phyloP scores from a whole-genome alignment of 345 rosid genomes.

The Stellera chamaejasme region DNA sequence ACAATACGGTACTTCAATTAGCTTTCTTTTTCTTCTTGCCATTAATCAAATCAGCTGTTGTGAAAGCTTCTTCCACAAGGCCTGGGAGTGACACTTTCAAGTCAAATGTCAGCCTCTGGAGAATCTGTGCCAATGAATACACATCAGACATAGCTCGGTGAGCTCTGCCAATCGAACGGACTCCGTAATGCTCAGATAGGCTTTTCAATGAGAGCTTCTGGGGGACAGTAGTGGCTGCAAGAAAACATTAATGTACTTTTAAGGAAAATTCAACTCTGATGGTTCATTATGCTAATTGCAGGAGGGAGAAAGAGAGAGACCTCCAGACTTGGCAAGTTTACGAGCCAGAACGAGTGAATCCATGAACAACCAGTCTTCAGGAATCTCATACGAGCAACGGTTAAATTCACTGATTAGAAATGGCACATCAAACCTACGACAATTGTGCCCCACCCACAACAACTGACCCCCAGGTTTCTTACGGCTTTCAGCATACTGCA shows the following conservation, averaged over 20 bases:
- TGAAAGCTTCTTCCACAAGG: constrained; percentile 39
- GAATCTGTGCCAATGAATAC: constrained; percentile 39
- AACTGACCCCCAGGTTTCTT: constrained; percentile 70
- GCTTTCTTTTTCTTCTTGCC: constrained; percentile 38
- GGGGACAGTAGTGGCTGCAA: constrained; percentile 29
- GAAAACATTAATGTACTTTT: constrained; percentile 1
- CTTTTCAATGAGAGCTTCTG: constrained; percentile 33
- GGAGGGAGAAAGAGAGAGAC: constrained; percentile 24
- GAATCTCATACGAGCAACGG: constrained; percentile 61
- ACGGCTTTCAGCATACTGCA: constrained; percentile 62
- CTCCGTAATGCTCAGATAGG: constrained; percentile 33
- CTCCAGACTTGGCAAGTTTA: constrained; percentile 49
- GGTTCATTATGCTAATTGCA: background rate
- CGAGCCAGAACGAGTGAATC: constrained; percentile 74
- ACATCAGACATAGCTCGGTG: constrained; percentile 93
- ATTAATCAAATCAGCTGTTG: constrained; percentile 26
- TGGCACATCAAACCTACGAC: constrained; percentile 66
- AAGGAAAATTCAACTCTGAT: background rate
- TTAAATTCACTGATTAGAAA: constrained; percentile 60
- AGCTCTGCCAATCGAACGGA: constrained; percentile 47
- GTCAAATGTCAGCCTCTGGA: constrained; percentile 59
- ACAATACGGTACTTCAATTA: constrained; percentile 2
- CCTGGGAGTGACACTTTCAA: constrained; percentile 44
- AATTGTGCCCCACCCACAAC: constrained; percentile 70
- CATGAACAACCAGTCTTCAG: constrained; percentile 54